Evolutionary conservation across 768 basidiomycete species (phyloP).

Genomic region (Mycena latifolia): DNA sequence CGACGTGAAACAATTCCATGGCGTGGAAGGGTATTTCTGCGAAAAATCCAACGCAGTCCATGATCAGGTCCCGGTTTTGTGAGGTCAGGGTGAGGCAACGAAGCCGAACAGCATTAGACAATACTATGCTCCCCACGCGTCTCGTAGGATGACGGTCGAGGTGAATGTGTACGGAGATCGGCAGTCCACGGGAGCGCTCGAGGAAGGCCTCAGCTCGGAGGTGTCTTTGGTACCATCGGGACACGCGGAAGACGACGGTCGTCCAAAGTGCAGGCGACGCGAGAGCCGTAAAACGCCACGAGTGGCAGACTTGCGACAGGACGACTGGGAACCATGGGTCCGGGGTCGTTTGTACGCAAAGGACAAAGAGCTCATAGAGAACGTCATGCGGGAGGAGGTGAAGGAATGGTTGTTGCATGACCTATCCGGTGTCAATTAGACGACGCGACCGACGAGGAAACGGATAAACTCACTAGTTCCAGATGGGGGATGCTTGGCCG

Average conservation of each 20-base stretch:
- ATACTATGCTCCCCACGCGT: neutral
- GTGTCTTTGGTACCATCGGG: neutral
- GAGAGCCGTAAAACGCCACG: neutral
- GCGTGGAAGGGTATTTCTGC: neutral
- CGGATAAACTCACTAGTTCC: neutral
- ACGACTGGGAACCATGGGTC: neutral
- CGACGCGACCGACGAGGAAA: neutral
- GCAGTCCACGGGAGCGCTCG: neutral
- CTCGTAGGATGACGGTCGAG: neutral
- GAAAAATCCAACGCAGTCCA: neutral
- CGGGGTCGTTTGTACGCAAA: neutral
- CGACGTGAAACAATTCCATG: neutral
- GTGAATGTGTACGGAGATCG: neutral
- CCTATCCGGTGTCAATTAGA: neutral
- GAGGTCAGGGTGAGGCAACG: neutral
- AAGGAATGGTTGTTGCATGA: neutral
- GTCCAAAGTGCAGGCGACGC: neutral
- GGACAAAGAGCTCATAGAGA: neutral
- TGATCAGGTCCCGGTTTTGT: neutral
- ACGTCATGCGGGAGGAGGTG: constrained; percentile 5
- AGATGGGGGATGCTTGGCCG: neutral
- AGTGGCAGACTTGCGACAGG: neutral
- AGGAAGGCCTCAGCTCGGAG: neutral
- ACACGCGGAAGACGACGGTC: neutral
- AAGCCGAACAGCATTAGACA: neutral